These are phyloP conservation scores for Trichoderma sp. DNA, from an alignment of 2,329 filamentous ascomycete genomes.

Conservation along the genomic window DNA sequence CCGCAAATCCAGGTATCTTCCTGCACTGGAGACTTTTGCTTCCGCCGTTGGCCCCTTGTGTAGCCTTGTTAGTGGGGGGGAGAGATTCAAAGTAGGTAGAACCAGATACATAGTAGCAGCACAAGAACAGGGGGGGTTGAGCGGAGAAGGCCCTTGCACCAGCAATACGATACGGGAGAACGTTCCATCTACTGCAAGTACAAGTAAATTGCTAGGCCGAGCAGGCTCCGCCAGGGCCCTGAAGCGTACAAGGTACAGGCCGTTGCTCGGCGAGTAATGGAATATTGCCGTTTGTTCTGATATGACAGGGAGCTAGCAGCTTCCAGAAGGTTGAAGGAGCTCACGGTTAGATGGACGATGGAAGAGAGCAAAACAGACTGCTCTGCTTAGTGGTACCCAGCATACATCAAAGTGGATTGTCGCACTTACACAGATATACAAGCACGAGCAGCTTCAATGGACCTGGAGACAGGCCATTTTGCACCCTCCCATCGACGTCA, in stretches of 20 bases:
- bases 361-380: background rate
- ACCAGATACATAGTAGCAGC: slow-evolving; percentile 8
- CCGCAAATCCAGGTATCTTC: background rate
- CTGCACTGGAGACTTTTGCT: background rate
- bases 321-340: slow-evolving; percentile 8
- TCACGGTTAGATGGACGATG: background rate
- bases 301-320: slow-evolving; percentile 4
- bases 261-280: slow-evolving; percentile 9
- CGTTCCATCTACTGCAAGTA: background rate
- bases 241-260: background rate
- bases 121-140: background rate
- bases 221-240: background rate
- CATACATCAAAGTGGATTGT: background rate
- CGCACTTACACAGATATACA: background rate
- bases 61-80: slow-evolving; percentile 1
- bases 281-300: slow-evolving; percentile 16
- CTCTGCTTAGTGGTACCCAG: background rate
- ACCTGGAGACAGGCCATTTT: background rate
- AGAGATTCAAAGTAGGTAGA: background rate
- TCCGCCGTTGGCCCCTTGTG: slow-evolving; percentile 1
- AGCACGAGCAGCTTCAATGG: background rate
- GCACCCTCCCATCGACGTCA: background rate
- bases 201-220: background rate
- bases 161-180: slow-evolving; percentile 19
- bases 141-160: slow-evolving; percentile 1